These are phyloP conservation scores for Aspergillus sp. DNA, from an alignment of 2,329 filamentous ascomycete genomes.

Conservation along the genomic window DNA sequence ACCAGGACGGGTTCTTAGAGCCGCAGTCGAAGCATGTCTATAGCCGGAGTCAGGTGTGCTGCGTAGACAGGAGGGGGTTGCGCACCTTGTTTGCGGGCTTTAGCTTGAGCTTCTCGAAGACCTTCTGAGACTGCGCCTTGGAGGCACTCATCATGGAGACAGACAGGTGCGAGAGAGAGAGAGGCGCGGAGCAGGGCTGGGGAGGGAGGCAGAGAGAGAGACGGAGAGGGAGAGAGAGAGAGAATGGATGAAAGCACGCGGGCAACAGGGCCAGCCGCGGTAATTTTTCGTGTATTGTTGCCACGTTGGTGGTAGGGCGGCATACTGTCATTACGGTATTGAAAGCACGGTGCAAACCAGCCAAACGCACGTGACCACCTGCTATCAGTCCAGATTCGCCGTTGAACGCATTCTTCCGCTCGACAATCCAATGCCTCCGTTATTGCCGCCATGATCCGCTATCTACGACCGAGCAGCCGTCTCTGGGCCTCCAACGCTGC, in stretches of 20 bases:
- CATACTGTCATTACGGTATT: not conserved
- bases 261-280: not conserved
- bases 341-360: not conserved
- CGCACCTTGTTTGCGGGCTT: constrained; percentile 90
- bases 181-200: constrained; percentile 2
- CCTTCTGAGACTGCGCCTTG: constrained; percentile 90
- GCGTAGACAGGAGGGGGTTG: constrained; percentile 18
- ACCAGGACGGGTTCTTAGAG: constrained; percentile 97
- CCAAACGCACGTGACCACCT: not conserved
- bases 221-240: not conserved
- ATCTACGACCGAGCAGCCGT: constrained; percentile 16
- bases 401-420: constrained; percentile 3
- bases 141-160: constrained; percentile 58
- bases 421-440: constrained; percentile 4
- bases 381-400: constrained; percentile 1
- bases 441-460: constrained; percentile 14
- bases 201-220: constrained; percentile 2
- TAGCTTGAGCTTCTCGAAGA: constrained; percentile 94
- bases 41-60: constrained; percentile 5
- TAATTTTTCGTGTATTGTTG: not conserved
- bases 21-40: constrained; percentile 98
- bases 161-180: constrained; percentile 4
- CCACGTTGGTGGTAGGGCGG: not conserved
- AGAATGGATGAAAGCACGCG: not conserved
- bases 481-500: constrained; percentile 9